Evolutionary conservation across 352 stramenopile genomes (phyloP), one percentile per base, ranked within the genome.

Genomic region (Globisporangium okanoganense): DNA sequence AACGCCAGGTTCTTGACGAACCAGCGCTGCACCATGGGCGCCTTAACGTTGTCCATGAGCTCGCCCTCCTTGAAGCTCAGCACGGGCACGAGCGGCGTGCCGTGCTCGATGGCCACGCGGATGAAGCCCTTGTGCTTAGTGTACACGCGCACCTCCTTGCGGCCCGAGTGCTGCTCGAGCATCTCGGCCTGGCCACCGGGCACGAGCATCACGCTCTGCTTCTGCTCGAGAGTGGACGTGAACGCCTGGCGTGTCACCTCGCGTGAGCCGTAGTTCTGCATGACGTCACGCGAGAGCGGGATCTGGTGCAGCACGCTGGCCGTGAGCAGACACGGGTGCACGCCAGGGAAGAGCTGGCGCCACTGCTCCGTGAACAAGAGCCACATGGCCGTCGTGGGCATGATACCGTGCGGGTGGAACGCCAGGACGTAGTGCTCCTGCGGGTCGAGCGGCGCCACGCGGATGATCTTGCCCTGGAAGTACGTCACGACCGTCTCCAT

Each of bases 1-100:
- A 95, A 87, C 18, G 80, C 83, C 24, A 95, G 69, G 40, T 78
- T 77, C 61, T 87, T 88, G 55, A 93, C 71, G 43, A 87, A 92
- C 85, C 85, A 95, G 22, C 71, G 70, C 69, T 95, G 83, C 29
- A 95, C 41, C 54, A 73, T 64, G 12, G 85, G 82, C n/a, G 73
- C 76, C n/a, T 73, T 75, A 18, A 95, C 64, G 58, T 93, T 95
- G 69, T 92, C 82, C 75, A 95, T 77, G 57, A 86, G 79, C 49
- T 95, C 85, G 33, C 78, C 81, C 64, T 95, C 85, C 36, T 89
- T 81, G 64, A 90, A 95, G 62, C 83, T 92, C 10, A 95, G 66
- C 33, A 95, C 68, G 0, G 85, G 85, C 25, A 95, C 83, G 2
- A 95, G 62, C 33, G 85, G 71, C 18, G 76, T 75, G 41, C 85